phyloP scores from a whole-genome alignment of 2,329 filamentous ascomycete species.

The Stemphylium vesicarium region DNA sequence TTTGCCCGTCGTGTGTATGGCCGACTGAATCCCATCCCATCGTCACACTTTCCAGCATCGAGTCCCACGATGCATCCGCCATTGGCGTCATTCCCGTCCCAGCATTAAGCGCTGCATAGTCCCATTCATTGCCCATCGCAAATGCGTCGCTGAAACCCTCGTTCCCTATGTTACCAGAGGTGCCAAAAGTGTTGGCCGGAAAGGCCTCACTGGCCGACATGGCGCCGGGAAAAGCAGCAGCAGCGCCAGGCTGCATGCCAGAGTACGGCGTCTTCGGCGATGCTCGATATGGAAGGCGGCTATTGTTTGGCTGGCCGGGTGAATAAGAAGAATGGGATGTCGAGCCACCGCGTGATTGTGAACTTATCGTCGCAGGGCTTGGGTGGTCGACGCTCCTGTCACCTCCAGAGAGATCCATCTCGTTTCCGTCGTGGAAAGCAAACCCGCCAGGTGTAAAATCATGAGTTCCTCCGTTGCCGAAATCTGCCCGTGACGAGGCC shows the following conservation, averaged over 20 bases:
- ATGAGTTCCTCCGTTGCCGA: slow-evolving; percentile 2
- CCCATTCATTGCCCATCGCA: slow-evolving; percentile 43
- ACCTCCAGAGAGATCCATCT: slow-evolving; percentile 46
- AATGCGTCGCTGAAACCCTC: slow-evolving; percentile 28
- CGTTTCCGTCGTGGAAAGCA: slow-evolving; percentile 30
- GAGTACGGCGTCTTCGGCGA: slow-evolving; percentile 28
- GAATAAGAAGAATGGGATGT: slow-evolving; percentile 48
- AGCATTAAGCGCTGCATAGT: slow-evolving; percentile 30
- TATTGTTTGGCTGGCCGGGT: slow-evolving; percentile 34
- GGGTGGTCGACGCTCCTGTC: slow-evolving; percentile 37
- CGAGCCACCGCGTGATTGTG: slow-evolving; percentile 39
- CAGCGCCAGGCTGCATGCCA: slow-evolving; percentile 2
- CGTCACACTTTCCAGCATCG: slow-evolving; percentile 46
- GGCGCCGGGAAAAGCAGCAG: slow-evolving; percentile 5
- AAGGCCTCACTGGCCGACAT: slow-evolving; percentile 12
- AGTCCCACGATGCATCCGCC: slow-evolving; percentile 44
- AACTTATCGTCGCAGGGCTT: slow-evolving; percentile 44
- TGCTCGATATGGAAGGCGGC: slow-evolving; percentile 37
- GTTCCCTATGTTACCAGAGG: slow-evolving; percentile 9
- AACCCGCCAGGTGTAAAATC: slow-evolving; percentile 15
- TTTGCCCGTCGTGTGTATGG: slow-evolving; percentile 15
- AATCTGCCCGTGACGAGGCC: not conserved
- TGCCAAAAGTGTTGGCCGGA: slow-evolving; percentile 11
- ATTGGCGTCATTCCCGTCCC: slow-evolving; percentile 42
- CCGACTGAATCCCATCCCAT: slow-evolving; percentile 41